Evolutionary conservation across 1,139 yeast genomes (phyloP), one percentile per base, ranked within the genome.

Genomic region (Lodderomyces beijingensis): DNA sequence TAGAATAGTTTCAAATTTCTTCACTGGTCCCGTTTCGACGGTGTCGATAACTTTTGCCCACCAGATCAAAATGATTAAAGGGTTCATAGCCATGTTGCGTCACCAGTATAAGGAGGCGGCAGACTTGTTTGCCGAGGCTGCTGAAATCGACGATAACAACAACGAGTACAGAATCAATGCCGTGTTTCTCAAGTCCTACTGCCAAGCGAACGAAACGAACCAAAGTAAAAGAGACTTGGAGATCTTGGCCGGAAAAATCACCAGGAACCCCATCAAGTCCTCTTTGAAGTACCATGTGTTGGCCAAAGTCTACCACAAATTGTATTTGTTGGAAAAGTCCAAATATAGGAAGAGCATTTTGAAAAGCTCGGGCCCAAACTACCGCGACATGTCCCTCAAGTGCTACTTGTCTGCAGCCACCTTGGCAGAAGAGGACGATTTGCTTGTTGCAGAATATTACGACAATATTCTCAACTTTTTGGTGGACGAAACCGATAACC

Each of bases 41-140:
- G 23, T 25, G 18, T 27, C 30, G n/a, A 27, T n/a, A 4, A 10
- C 30, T 6, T 15, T 16, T n/a, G 20, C 30, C 13, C 25, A 24
- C 6, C 30, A 36, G 15, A 29, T 37, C 12, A 25, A 27, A 11
- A 25, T 38, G 10, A 31, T 42, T 7, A 33, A 30, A 23, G 45
- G 41, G 3, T 40, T 33, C 16, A 33, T 42, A 22, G 32, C 39
- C 14, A 35, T 42, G 44, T 35, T 40, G 11, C 36, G 43, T 13
- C 33, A 36, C 12, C 31, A 42, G 26, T 42, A 39, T 19, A 19
- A 24, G 7, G 37, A 35, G 12, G 43, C 45, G 9, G 22, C 11
- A 9, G 27, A 25, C 7, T 20, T 28, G 12, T 40, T 41, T 10
- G 16, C 19, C 26, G 30, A 22, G 19, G 29, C 31, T 12, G 31